These are phyloP conservation scores for Cordia subcordata DNA, from an alignment of 257 asterid genomes.

Conservation along the genomic window DNA sequence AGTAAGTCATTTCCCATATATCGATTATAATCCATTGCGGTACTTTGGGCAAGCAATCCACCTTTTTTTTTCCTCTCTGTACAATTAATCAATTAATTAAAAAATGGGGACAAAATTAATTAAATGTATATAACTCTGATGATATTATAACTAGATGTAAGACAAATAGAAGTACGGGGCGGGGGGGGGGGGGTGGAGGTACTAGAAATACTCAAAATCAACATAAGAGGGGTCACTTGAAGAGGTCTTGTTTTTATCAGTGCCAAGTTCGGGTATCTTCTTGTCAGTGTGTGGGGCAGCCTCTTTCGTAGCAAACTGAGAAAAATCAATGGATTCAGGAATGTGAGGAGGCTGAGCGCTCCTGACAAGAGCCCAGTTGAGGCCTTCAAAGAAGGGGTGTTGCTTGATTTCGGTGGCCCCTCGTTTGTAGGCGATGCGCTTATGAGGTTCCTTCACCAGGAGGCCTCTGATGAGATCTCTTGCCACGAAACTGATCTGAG, in stretches of 20 bases:
- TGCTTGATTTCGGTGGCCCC: constrained; percentile 46
- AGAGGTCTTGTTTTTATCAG: constrained; percentile 13
- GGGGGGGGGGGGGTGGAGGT: too few relatives aligned
- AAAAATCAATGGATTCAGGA: constrained; percentile 32
- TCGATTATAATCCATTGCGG: background rate
- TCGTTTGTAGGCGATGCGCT: constrained; percentile 37
- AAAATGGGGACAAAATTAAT: background rate
- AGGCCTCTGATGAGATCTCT: constrained; percentile 36
- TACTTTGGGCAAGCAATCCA: background rate
- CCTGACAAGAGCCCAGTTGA: constrained; percentile 42
- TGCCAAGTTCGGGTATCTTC: constrained; percentile 28
- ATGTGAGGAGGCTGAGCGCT: constrained; percentile 28
- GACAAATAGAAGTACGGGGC: too few relatives aligned
- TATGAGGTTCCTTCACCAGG: constrained; percentile 36
- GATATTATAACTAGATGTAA: too few relatives aligned
- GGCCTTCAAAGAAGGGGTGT: constrained; percentile 36
- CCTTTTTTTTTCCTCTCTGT: background rate
- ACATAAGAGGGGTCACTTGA: constrained; percentile 22
- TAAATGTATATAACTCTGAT: too few relatives aligned
- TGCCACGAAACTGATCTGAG: constrained; percentile 29
- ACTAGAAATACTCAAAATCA: constrained; percentile 42
- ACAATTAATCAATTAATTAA: too few relatives aligned
- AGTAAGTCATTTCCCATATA: too few relatives aligned
- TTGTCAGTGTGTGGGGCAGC: constrained; percentile 20
- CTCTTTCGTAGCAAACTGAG: constrained; percentile 20